These are phyloP conservation scores for Salvia hispanica DNA, from an alignment of 257 asterid species.

Conservation along the genomic window DNA sequence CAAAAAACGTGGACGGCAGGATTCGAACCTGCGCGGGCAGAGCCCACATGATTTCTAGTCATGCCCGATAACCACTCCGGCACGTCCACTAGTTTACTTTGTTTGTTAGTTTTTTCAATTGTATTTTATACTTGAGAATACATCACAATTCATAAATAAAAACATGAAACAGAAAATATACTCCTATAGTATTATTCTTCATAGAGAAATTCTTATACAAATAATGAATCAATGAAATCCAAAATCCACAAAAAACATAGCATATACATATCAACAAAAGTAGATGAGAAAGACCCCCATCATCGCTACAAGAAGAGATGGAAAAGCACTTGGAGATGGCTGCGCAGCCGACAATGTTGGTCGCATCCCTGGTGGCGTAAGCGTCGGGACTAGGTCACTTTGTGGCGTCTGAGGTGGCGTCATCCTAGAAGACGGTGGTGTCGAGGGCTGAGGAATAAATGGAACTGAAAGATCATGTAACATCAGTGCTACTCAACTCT, in stretches of 20 bases:
- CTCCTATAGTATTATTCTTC: neutral
- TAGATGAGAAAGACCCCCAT: constrained; percentile 39
- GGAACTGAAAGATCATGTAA: constrained; percentile 37
- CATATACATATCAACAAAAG: constrained; percentile 20
- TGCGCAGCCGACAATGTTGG: constrained; percentile 57
- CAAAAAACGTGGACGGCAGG: constrained; percentile 75
- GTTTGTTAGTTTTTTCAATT: no score
- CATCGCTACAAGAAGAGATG: constrained; percentile 32
- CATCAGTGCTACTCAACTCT: no score
- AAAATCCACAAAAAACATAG: constrained; percentile 20
- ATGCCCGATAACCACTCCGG: constrained; percentile 99
- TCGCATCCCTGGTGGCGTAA: constrained; percentile 64
- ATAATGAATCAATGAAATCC: constrained; percentile 28
- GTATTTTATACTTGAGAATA: no score
- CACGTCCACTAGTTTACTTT: constrained; percentile 64
- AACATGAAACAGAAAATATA: no score
- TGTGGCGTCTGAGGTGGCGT: constrained; percentile 30
- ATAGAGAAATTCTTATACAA: neutral
- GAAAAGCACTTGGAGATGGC: constrained; percentile 28
- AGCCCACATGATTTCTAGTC: constrained; percentile 99
- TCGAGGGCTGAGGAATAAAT: constrained; percentile 40
- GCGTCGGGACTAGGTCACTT: constrained; percentile 42
- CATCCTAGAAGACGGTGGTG: constrained; percentile 35
- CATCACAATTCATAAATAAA: no score
- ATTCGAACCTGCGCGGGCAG: constrained; percentile 99